Conservation (phyloP, 768 basidiomycete genomes). For the Suillus discolor region DNA sequence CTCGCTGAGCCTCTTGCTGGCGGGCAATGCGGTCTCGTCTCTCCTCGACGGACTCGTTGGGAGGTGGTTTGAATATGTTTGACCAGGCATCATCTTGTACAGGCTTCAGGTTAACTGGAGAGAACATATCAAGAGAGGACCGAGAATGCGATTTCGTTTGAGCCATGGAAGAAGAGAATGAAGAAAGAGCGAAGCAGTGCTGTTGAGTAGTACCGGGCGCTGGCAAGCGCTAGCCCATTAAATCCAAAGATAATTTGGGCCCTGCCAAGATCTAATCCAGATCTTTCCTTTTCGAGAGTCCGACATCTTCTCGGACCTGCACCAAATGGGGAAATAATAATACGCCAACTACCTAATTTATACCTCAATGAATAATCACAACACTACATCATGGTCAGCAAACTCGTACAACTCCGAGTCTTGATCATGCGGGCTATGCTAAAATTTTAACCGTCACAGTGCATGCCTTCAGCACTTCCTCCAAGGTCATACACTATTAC, state of each 20-base stretch:
- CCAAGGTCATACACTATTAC: not conserved
- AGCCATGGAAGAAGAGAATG: constrained; percentile 1
- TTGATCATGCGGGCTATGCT: no score
- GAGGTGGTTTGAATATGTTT: constrained; percentile 21
- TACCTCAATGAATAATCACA: not conserved
- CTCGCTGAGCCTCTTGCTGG: constrained; percentile 25
- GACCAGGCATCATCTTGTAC: constrained; percentile 27
- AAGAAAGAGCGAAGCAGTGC: not conserved
- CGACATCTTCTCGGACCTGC: not conserved
- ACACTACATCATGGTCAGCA: no score
- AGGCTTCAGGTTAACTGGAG: not conserved
- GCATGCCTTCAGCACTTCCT: no score
- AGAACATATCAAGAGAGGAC: not conserved
- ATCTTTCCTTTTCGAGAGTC: not conserved
- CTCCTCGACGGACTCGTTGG: constrained; percentile 14
- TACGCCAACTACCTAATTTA: not conserved
- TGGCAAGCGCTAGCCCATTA: constrained; percentile 6
- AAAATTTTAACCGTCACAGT: no score
- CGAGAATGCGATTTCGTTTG: not conserved
- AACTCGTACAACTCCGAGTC: not conserved
- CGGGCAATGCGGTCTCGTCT: constrained; percentile 11
- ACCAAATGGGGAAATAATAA: not conserved
- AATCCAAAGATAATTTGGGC: not conserved
- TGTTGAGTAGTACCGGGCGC: not conserved
- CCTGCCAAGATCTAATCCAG: constrained; percentile 1